Percentiles rank a stretch among this genome's conserved stretches.
These are phyloP conservation scores for Coniochaeta sp. DNA, from an alignment of 2,329 filamentous ascomycete genomes.

Conservation along the genomic window DNA sequence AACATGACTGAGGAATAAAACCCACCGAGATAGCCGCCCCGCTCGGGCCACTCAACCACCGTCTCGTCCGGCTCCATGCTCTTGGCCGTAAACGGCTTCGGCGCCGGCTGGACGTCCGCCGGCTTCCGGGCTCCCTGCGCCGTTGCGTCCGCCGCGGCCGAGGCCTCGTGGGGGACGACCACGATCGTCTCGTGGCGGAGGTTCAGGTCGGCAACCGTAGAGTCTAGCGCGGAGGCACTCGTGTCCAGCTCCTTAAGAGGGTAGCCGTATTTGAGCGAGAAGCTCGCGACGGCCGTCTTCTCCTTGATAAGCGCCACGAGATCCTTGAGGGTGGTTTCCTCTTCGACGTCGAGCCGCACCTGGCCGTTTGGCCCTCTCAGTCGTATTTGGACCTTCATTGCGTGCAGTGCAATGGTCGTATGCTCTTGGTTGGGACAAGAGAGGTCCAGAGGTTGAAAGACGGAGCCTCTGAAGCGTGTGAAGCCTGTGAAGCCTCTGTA, in stretches of 20 bases:
- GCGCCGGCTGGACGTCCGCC: conserved; percentile 8
- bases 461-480: too few relatives aligned
- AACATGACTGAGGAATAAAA: too few relatives aligned
- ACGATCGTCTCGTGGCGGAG: conserved; percentile 44
- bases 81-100: conserved; percentile 20
- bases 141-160: conserved; percentile 9
- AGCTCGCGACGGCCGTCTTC: conserved; percentile 57
- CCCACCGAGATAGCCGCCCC: conserved; percentile 43
- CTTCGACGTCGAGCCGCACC: conserved; percentile 60
- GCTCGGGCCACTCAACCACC: conserved; percentile 41
- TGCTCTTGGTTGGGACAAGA: neutral
- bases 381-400: conserved; percentile 58
- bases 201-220: conserved; percentile 40
- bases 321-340: conserved; percentile 57
- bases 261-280: conserved; percentile 78
- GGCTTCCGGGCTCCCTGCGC: conserved; percentile 3
- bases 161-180: conserved; percentile 36
- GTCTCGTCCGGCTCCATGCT: conserved; percentile 31
- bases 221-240: conserved; percentile 31
- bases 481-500: too few relatives aligned
- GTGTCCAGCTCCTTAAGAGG: conserved; percentile 66
- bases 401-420: neutral
- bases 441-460: neutral
- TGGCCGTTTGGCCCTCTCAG: conserved; percentile 69
- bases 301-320: conserved; percentile 54